Conservation (phyloP, 2,329 filamentous ascomycete genomes). For the Sordariomycetes sp. region DNA sequence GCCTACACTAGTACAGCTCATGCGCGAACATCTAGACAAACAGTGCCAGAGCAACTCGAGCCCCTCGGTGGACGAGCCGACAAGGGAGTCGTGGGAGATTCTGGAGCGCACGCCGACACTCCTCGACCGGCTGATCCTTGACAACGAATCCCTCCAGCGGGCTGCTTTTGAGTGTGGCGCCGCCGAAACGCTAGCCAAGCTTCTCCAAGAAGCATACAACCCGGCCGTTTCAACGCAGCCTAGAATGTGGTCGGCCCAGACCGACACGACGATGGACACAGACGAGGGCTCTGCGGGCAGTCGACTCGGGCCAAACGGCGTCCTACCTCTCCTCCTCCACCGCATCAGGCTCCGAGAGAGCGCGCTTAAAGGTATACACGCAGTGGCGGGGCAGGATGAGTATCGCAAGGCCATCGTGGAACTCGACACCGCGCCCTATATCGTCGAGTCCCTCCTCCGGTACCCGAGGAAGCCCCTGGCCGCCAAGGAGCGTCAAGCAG, state of each 20-base stretch:
- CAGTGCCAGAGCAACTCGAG: neutral
- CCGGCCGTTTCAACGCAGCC: constrained; percentile 23
- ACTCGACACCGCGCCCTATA: constrained; percentile 67
- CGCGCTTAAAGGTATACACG: constrained; percentile 68
- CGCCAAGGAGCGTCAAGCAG: constrained; percentile 23
- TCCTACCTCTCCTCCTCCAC: constrained; percentile 51
- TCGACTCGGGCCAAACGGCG: constrained; percentile 49
- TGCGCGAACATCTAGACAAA: constrained; percentile 20
- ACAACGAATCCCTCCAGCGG: constrained; percentile 70
- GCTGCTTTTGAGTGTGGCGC: constrained; percentile 60
- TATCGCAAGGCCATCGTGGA: constrained; percentile 76
- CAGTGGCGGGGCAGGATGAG: constrained; percentile 71
- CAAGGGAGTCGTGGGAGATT: constrained; percentile 36
- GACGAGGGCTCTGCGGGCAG: constrained; percentile 24
- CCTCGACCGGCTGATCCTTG: constrained; percentile 67
- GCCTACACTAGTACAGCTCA: constrained; percentile 56
- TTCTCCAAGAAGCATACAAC: constrained; percentile 41
- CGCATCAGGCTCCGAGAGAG: constrained; percentile 67
- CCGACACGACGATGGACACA: constrained; percentile 21
- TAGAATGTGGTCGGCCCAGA: constrained; percentile 27
- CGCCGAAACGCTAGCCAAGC: constrained; percentile 31
- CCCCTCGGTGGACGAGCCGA: constrained; percentile 18
- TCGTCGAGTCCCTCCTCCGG: constrained; percentile 65
- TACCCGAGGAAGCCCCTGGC: constrained; percentile 41
- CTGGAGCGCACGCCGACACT: constrained; percentile 65